Percentiles rank a stretch among this genome's conserved stretches.
Conservation (phyloP, 140 eudicot species). For the Erigeron philadelphicus region DNA sequence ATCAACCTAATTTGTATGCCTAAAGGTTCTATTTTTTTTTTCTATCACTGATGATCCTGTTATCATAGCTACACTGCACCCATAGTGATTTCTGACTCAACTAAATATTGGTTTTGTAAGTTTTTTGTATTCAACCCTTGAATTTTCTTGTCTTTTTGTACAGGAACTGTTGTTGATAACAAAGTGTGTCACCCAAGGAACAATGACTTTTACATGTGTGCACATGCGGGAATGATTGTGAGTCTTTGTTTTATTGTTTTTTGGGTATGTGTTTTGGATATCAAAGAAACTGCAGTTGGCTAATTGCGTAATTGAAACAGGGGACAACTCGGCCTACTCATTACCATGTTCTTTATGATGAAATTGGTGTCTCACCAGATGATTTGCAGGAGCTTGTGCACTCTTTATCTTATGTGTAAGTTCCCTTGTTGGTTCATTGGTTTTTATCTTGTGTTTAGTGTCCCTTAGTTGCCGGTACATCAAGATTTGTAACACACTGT, state of each 20-base stretch:
- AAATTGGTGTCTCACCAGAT: slow-evolving; percentile 70
- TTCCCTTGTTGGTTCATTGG: background rate
- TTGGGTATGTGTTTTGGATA: too few species aligned
- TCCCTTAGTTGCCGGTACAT: background rate
- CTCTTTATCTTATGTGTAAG: slow-evolving; percentile 79
- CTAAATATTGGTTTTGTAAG: too few species aligned
- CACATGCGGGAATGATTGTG: slow-evolving; percentile 81
- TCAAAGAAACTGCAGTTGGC: background rate
- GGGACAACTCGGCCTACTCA: slow-evolving; percentile 82
- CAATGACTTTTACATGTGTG: slow-evolving; percentile 81
- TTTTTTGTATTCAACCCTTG: background rate
- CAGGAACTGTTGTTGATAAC: slow-evolving; percentile 87
- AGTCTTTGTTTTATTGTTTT: slow-evolving; percentile 13
- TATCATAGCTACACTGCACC: too few species aligned
- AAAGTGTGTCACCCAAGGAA: slow-evolving; percentile 76
- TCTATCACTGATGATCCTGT: too few species aligned
- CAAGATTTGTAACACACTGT: background rate
- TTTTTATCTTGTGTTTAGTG: background rate
- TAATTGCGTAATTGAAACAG: slow-evolving; percentile 19
- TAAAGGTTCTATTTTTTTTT: too few species aligned
- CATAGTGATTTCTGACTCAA: too few species aligned
- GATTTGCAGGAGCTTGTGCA: slow-evolving; percentile 81
- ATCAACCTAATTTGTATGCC: too few species aligned
- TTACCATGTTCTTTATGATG: slow-evolving; percentile 74
- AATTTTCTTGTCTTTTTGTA: background rate